Evolutionary conservation across 306 rosid genomes (phyloP).

Genomic region (Begonia loranthoides): DNA sequence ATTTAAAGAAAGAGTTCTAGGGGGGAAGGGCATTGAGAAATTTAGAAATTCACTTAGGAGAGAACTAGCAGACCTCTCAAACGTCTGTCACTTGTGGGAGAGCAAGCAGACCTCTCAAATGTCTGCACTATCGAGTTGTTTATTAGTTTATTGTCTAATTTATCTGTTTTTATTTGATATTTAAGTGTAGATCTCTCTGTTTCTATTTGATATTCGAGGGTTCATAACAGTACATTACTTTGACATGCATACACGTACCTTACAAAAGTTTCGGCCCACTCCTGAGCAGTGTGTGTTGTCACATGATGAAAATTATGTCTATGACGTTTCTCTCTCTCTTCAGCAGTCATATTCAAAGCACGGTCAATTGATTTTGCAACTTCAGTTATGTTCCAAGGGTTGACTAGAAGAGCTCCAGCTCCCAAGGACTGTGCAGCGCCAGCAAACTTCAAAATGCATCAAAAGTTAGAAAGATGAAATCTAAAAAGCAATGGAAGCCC

Average conservation of each 20-base stretch:
- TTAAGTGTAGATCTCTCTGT: too few relatives aligned
- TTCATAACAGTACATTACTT: neutral
- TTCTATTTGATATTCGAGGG: too few relatives aligned
- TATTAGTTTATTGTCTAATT: too few relatives aligned
- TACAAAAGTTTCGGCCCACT: constrained; percentile 97
- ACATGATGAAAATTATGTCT: constrained; percentile 69
- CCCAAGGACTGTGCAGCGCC: constrained; percentile 99
- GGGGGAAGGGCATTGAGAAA: too few relatives aligned
- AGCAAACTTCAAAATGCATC: constrained; percentile 60
- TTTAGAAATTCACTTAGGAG: too few relatives aligned
- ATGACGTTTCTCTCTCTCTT: constrained; percentile 74
- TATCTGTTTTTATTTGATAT: too few relatives aligned
- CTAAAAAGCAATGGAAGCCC: too few relatives aligned
- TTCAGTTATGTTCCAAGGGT: constrained; percentile 90
- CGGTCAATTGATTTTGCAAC: constrained; percentile 65
- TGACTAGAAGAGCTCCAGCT: constrained; percentile 88
- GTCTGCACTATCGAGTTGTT: too few relatives aligned
- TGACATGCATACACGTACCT: constrained; percentile 31
- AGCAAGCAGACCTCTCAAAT: too few relatives aligned
- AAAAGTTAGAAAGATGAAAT: constrained; percentile 5
- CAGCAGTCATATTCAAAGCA: constrained; percentile 62
- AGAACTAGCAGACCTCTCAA: too few relatives aligned
- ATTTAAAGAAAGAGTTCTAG: too few relatives aligned
- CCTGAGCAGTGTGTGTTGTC: constrained; percentile 85
- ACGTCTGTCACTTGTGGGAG: too few relatives aligned